Percentiles rank a stretch among this genome's conserved stretches.
These are phyloP conservation scores for Mucuna pruriens DNA, from an alignment of 306 rosid species.

Conservation along the genomic window DNA sequence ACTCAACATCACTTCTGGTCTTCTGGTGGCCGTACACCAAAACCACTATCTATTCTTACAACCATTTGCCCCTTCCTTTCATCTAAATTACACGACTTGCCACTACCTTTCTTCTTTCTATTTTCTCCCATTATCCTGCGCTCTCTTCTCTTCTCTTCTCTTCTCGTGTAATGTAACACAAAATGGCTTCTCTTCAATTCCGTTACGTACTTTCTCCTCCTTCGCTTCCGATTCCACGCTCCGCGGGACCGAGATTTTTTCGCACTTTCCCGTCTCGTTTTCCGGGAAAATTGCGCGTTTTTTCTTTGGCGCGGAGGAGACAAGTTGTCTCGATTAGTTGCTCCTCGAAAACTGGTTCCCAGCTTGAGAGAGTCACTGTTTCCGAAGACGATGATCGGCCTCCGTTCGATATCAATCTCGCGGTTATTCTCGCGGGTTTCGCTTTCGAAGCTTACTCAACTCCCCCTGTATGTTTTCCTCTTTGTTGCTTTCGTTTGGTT, in stretches of 20 bases:
- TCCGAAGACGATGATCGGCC: conserved; percentile 58
- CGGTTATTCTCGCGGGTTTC: conserved; percentile 88
- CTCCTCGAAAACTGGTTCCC: conserved; percentile 52
- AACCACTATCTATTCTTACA: conserved; percentile 7
- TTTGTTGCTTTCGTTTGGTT: neutral
- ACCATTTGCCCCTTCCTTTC: neutral
- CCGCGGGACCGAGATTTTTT: conserved; percentile 21
- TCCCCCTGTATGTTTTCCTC: conserved; percentile 65
- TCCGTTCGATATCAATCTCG: conserved; percentile 86
- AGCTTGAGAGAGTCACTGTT: conserved; percentile 39
- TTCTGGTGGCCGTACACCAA: neutral
- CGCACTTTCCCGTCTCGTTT: conserved; percentile 39
- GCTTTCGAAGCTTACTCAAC: conserved; percentile 86
- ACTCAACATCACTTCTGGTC: neutral
- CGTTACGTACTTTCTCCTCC: conserved; percentile 44
- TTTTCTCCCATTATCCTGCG: neutral
- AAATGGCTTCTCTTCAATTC: conserved; percentile 71
- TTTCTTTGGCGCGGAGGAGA: conserved; percentile 35
- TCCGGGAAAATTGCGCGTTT: conserved; percentile 42
- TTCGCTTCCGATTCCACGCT: conserved; percentile 7
- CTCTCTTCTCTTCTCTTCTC: conserved; percentile 14
- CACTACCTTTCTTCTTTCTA: conserved; percentile 17
- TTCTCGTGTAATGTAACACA: neutral
- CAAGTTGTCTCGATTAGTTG: conserved; percentile 46
- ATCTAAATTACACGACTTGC: conserved; percentile 46